Conservation (phyloP, 2,329 filamentous ascomycete genomes). For the Cordyceps tenuipes region DNA sequence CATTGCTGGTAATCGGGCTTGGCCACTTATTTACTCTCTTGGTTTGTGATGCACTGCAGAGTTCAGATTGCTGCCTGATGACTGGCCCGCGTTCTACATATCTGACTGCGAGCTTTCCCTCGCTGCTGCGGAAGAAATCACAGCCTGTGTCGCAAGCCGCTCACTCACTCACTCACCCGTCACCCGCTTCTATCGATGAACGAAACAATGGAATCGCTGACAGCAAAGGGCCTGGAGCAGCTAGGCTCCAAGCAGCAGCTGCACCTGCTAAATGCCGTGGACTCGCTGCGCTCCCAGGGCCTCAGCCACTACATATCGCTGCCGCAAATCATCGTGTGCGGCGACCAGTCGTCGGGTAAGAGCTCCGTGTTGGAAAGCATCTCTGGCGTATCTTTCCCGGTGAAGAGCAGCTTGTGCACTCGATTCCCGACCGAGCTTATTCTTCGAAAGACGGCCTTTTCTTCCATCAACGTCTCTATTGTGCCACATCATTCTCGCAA, state of each 20-base stretch:
- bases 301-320: conserved; percentile 29
- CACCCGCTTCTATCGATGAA: background rate
- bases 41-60: too few species aligned
- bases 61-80: too few species aligned
- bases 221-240: background rate
- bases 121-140: background rate
- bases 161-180: background rate
- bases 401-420: conserved; percentile 44
- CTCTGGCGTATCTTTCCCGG: conserved; percentile 45
- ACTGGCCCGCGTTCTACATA: too few species aligned
- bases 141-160: background rate
- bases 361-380: conserved; percentile 50
- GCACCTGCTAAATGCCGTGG: conserved; percentile 28
- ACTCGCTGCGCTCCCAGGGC: conserved; percentile 27
- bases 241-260: conserved; percentile 12
- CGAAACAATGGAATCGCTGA: background rate
- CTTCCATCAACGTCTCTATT: conserved; percentile 19
- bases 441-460: conserved; percentile 22
- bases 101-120: background rate
- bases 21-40: background rate
- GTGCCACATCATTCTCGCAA: conserved; percentile 12
- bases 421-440: conserved; percentile 48
- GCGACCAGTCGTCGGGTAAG: conserved; percentile 48
- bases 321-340: conserved; percentile 45
- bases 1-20: background rate